Evolutionary conservation across 2,329 filamentous ascomycete species (phyloP), one percentile per base, ranked within the genome.

Genomic region (Knufia petricola): DNA sequence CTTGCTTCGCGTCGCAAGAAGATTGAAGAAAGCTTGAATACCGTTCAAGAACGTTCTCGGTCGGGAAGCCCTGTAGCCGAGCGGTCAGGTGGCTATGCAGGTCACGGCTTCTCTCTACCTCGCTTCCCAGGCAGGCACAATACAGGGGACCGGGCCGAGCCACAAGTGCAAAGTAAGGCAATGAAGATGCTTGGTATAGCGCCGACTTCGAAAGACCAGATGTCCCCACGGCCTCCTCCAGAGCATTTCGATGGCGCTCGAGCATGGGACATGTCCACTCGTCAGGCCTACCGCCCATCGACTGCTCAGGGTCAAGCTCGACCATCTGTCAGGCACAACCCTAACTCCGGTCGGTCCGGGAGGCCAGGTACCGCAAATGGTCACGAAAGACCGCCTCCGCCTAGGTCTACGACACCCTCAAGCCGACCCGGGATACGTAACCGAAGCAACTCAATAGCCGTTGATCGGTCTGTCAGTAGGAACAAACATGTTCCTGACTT

Each of bases 361-460:
- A 13, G 17, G 7, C n/a, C 30, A 7, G 30, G 30, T n/a, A 13
- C 32, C 9, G 19, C 4, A 12, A 20, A 42, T 23, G n/a, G n/a
- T 13, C 15, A 36, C 24, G 26, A 44, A 12, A n/a, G 48, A 15
- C 24, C 48, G 10, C 38, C 48, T 9, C 41, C 43, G n/a, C 32
- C 43, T 13, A 36, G 32, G 24, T 46, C 72, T 17, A 61, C 64
- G 45, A 52, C 55, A 2, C 52, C 31, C 39, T 48, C 48, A n/a
- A 48, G 45, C 17, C 41, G 50, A 43, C 32, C 23, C 24, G 40
- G 42, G 13, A 41, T 62, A 23, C 66, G 76, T 44, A 72, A 76
- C 52, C 72, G 77, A 43, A 78, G 77, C 4, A 73, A 69, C 53
- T 80, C 78, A 4, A 71, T 73, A 47, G 66, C 71, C 2, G 72